A percentile compares a stretch with the other conserved stretches of the same genome.
These are phyloP conservation scores for Vitis vinifera DNA, from an alignment of 164 flowering plant species.

Conservation along the genomic window DNA sequence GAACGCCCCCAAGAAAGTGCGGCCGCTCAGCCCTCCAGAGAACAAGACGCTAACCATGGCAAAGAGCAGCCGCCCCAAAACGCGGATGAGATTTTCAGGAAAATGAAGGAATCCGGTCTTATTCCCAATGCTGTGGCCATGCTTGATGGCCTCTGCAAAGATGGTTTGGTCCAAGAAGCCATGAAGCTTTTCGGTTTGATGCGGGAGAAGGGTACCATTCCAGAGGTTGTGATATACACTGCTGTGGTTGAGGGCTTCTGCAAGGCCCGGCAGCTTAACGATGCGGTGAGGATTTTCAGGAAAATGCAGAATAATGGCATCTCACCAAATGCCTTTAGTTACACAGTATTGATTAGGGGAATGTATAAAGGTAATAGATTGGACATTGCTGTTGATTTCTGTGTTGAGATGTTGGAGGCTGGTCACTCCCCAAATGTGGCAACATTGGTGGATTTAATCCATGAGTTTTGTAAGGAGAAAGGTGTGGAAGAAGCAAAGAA, in stretches of 20 bases:
- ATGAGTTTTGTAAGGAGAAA: slow-evolving; percentile 54
- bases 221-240: slow-evolving; percentile 92
- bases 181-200: slow-evolving; percentile 88
- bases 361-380: slow-evolving; percentile 44
- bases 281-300: slow-evolving; percentile 79
- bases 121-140: slow-evolving; percentile 96
- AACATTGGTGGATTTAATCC: slow-evolving; percentile 68
- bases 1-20: slow-evolving; percentile 7
- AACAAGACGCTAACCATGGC: background rate
- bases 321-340: slow-evolving; percentile 77
- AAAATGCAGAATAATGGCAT: slow-evolving; percentile 84
- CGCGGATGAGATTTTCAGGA: slow-evolving; percentile 78
- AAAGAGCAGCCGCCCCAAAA: slow-evolving; percentile 34
- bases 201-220: slow-evolving; percentile 80
- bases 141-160: slow-evolving; percentile 98
- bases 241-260: slow-evolving; percentile 96
- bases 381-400: slow-evolving; percentile 64
- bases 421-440: slow-evolving; percentile 79
- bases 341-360: slow-evolving; percentile 65
- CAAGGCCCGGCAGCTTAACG: slow-evolving; percentile 74
- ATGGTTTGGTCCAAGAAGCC: slow-evolving; percentile 86
- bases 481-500: slow-evolving; percentile 63
- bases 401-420: slow-evolving; percentile 78
- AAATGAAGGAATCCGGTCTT: slow-evolving; percentile 87
- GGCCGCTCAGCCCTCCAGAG: background rate